A percentile compares a stretch with the other conserved stretches of the same genome.
phyloP scores from a whole-genome alignment of 2,329 filamentous ascomycete genomes.

The Leptographium wingfieldii region DNA sequence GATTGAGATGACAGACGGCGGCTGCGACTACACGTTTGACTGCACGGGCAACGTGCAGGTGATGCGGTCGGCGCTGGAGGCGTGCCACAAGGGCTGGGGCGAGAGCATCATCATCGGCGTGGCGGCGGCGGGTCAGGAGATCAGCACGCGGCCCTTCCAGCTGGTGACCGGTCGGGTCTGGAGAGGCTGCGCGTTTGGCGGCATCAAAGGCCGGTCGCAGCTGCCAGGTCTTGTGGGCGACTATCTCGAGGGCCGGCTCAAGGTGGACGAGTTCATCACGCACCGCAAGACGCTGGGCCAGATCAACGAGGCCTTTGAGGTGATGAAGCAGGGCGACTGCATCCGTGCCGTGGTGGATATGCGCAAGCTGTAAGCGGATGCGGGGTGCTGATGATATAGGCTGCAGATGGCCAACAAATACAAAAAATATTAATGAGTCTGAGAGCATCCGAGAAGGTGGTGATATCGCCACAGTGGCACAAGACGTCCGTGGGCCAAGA shows the following conservation, averaged over 20 bases:
- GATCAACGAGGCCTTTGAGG: constrained; percentile 78
- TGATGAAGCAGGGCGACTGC: constrained; percentile 95
- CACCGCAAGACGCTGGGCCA: constrained; percentile 72
- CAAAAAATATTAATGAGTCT: neutral
- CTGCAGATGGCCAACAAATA: neutral
- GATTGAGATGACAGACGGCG: constrained; percentile 94
- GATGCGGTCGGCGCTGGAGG: constrained; percentile 90
- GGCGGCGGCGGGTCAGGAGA: constrained; percentile 91
- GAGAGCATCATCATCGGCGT: constrained; percentile 97
- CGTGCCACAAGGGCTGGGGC: constrained; percentile 99
- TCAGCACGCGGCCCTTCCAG: constrained; percentile 85
- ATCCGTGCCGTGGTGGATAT: constrained; percentile 84
- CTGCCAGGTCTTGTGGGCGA: constrained; percentile 77
- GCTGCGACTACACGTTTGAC: constrained; percentile 98
- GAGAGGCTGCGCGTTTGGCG: constrained; percentile 96
- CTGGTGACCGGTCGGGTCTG: constrained; percentile 94
- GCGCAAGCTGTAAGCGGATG: constrained; percentile 20
- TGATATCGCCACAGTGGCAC: neutral
- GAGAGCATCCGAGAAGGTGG: no score
- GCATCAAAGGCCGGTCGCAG: constrained; percentile 94
- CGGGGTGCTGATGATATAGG: neutral
- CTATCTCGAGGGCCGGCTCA: constrained; percentile 80
- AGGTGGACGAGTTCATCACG: constrained; percentile 99
- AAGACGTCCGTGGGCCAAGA: neutral
- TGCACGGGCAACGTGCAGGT: constrained; percentile 96